Evolutionary conservation across 257 asterid species (phyloP).

Genomic region (Nicotiana otophora): DNA sequence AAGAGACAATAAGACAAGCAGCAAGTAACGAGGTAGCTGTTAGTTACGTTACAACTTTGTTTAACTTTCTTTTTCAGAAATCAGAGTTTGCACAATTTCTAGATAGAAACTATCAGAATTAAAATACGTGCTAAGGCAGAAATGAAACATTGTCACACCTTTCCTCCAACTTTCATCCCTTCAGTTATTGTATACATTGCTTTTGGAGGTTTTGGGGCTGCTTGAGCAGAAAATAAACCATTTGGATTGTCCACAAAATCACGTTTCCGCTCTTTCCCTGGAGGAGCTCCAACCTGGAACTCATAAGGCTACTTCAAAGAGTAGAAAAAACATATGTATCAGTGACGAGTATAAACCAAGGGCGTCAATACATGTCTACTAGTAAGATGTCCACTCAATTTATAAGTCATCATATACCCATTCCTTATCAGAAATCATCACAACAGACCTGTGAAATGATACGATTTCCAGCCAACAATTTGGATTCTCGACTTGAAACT

Average conservation of each 20-base stretch:
- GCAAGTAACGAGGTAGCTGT: not conserved
- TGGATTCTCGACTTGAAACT: constrained; percentile 88
- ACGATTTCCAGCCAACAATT: constrained; percentile 91
- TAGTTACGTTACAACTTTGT: not conserved
- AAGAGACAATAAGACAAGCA: not conserved
- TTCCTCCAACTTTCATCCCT: constrained; percentile 98
- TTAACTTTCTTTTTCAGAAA: not conserved
- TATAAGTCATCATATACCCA: not conserved
- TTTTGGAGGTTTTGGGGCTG: constrained; percentile 94
- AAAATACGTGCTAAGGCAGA: not conserved
- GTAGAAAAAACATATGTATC: constrained; percentile 21
- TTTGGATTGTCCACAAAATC: constrained; percentile 90
- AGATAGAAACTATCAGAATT: not conserved
- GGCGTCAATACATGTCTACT: not conserved
- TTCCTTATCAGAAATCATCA: constrained; percentile 1
- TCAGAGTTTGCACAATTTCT: not conserved
- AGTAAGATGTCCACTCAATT: not conserved
- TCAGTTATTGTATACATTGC: constrained; percentile 77
- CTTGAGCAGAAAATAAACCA: constrained; percentile 95
- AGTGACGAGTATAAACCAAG: constrained; percentile 12
- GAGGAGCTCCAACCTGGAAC: constrained; percentile 85
- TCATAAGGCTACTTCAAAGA: constrained; percentile 69
- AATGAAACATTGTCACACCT: constrained; percentile 46
- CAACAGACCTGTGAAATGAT: constrained; percentile 74
- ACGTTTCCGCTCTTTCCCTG: constrained; percentile 93